Evolutionary conservation across 2,329 filamentous ascomycete genomes (phyloP).

Genomic region (Fusarium pseudonygamai): DNA sequence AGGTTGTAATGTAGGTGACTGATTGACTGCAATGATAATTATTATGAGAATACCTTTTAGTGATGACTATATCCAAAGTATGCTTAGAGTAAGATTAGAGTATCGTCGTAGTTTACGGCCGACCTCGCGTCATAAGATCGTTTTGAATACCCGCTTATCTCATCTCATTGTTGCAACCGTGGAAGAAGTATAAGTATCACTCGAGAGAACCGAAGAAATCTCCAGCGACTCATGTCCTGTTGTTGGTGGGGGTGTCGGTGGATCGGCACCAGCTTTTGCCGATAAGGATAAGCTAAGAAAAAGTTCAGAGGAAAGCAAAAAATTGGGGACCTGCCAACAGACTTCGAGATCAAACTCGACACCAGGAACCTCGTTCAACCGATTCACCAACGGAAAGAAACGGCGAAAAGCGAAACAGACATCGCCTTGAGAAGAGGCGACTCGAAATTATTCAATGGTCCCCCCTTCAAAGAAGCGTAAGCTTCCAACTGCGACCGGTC

Average conservation of each 20-base stretch:
- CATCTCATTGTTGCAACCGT: neutral
- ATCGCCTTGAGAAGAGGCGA: slow-evolving; percentile 17
- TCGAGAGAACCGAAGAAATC: neutral
- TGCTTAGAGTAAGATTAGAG: neutral
- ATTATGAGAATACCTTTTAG: neutral
- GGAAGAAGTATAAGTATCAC: slow-evolving; percentile 3
- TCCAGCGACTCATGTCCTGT: neutral
- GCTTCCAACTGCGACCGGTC: slow-evolving; percentile 46
- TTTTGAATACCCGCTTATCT: neutral
- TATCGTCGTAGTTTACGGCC: neutral
- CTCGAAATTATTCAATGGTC: slow-evolving; percentile 41
- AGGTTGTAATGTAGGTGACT: neutral
- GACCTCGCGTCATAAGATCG: neutral
- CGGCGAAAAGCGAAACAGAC: neutral
- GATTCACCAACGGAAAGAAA: neutral
- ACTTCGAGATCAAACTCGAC: slow-evolving; percentile 11
- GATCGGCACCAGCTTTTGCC: slow-evolving; percentile 38
- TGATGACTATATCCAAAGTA: neutral
- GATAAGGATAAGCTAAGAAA: slow-evolving; percentile 31
- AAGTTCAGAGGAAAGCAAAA: slow-evolving; percentile 28
- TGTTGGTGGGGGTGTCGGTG: slow-evolving; percentile 26
- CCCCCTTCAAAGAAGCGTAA: slow-evolving; percentile 52
- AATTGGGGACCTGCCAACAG: slow-evolving; percentile 28
- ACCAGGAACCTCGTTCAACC: slow-evolving; percentile 11
- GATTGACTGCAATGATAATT: neutral